Percentiles rank a stretch among this genome's conserved stretches.
Conservation (phyloP, 2,329 filamentous ascomycete species). For the Niveomyces coronatus region DNA sequence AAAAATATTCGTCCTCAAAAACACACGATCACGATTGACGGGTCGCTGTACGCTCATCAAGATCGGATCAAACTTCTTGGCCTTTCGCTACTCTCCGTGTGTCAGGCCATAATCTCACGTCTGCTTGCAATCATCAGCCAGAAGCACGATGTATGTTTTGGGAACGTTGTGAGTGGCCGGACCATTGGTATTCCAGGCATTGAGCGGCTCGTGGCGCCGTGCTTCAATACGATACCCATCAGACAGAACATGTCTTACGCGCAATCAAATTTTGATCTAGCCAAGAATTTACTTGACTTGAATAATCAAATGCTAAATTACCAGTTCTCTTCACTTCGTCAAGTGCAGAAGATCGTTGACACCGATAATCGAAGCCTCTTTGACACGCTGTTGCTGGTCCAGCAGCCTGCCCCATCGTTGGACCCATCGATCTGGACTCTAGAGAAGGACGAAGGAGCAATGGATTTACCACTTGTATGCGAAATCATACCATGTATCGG, state of each 20-base stretch:
- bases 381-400: constrained; percentile 71
- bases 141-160: constrained; percentile 66
- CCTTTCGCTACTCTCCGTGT: constrained; percentile 53
- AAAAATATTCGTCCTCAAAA: constrained; percentile 19
- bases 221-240: constrained; percentile 81
- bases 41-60: constrained; percentile 36
- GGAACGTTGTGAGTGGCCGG: constrained; percentile 74
- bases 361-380: constrained; percentile 49
- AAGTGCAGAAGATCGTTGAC: constrained; percentile 46
- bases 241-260: constrained; percentile 42
- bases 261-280: constrained; percentile 43
- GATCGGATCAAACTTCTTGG: constrained; percentile 40
- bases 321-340: constrained; percentile 66
- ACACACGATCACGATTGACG: constrained; percentile 19
- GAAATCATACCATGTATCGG: constrained; percentile 53
- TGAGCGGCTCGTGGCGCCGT: constrained; percentile 70
- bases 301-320: constrained; percentile 54
- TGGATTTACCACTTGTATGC: constrained; percentile 69
- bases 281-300: constrained; percentile 48
- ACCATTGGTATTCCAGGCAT: constrained; percentile 54
- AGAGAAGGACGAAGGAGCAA: constrained; percentile 46
- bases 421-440: constrained; percentile 46
- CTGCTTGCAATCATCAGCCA: constrained; percentile 47
- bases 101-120: constrained; percentile 64
- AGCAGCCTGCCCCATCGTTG: constrained; percentile 51